Percentiles rank a stretch among this genome's conserved stretches.
These are phyloP conservation scores for Melocanna baccifera DNA, from an alignment of 176 grass and related monocot species.

Conservation along the genomic window DNA sequence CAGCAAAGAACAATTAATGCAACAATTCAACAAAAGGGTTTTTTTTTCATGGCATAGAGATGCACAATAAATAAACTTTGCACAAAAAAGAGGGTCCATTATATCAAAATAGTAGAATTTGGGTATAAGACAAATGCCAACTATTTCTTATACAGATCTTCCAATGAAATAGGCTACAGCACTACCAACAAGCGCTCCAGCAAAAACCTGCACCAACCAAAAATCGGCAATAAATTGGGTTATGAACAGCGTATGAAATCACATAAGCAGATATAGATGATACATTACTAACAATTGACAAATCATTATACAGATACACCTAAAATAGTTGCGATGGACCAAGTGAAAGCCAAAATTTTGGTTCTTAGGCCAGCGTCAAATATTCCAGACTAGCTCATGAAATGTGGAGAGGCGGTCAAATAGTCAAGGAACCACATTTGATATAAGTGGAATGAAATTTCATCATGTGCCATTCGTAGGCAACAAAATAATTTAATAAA, in stretches of 20 bases:
- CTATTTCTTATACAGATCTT: conserved; percentile 56
- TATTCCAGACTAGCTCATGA: neutral
- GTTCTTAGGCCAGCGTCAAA: neutral
- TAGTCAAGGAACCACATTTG: neutral
- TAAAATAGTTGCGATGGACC: neutral
- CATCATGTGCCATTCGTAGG: neutral
- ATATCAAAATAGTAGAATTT: conserved; percentile 15
- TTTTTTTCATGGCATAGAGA: neutral
- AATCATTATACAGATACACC: neutral
- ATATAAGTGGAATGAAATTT: neutral
- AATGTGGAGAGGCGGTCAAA: neutral
- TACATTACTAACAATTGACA: neutral
- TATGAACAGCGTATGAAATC: neutral
- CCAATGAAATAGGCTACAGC: conserved; percentile 56
- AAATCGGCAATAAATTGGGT: neutral
- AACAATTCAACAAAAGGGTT: neutral
- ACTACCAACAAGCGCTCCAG: conserved; percentile 77
- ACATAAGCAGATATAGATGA: neutral
- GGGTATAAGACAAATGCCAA: conserved; percentile 20
- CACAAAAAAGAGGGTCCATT: neutral
- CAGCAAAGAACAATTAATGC: neutral
- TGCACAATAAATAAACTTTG: neutral
- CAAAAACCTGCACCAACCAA: conserved; percentile 54
- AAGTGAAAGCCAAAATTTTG: neutral
- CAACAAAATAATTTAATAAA: neutral